phyloP scores from a whole-genome alignment of 345 rosid genomes.

The Euphorbia tirucalli region DNA sequence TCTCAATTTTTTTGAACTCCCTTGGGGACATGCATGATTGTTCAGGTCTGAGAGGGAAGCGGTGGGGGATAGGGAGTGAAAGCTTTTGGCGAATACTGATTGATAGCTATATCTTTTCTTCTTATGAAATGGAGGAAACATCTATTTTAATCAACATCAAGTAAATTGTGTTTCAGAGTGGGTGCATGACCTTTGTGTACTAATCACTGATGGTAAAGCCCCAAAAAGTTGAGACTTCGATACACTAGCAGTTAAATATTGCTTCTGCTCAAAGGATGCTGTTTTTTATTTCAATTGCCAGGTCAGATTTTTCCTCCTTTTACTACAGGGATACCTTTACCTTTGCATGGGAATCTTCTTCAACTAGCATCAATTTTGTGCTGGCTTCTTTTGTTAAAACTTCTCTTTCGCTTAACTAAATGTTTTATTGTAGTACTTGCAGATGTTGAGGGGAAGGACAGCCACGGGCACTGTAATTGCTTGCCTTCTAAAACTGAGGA shows the following conservation, averaged over 20 bases:
- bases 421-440: conserved; percentile 21
- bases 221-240: too few species aligned
- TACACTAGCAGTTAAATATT: conserved; percentile 58
- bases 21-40: too few species aligned
- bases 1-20: too few species aligned
- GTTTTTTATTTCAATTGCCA: conserved; percentile 98
- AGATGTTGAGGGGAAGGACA: conserved; percentile 99
- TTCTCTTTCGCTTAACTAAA: conserved; percentile 3
- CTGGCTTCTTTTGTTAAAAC: neutral
- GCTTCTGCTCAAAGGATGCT: conserved; percentile 87
- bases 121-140: neutral
- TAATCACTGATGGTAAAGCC: too few species aligned
- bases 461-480: conserved; percentile 99
- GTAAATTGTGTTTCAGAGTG: neutral
- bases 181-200: neutral
- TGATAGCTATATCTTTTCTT: neutral
- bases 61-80: neutral
- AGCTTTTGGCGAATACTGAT: neutral
- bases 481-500: conserved; percentile 87
- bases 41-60: too few species aligned
- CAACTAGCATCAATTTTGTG: conserved; percentile 3
- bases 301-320: conserved; percentile 54
- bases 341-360: conserved; percentile 6
- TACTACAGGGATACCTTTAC: conserved; percentile 11
- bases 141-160: neutral